A percentile compares a stretch with the other conserved stretches of the same genome.
These are phyloP conservation scores for Xylariaceae sp. DNA, from an alignment of 2,329 filamentous ascomycete species.

Conservation along the genomic window DNA sequence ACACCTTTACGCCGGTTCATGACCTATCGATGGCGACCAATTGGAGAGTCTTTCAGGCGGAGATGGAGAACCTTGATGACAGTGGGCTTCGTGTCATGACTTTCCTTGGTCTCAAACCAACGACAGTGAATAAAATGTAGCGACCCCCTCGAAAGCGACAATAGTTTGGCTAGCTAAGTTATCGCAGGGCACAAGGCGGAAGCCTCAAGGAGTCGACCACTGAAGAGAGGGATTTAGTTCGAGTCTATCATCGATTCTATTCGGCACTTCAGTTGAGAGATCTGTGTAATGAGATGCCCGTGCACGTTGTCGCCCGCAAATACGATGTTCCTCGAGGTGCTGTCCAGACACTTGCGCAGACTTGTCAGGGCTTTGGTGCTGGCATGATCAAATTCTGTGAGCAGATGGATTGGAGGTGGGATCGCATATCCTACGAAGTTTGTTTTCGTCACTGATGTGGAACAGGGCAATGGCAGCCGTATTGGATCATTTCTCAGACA, in stretches of 20 bases:
- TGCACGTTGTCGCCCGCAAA: constrained; percentile 65
- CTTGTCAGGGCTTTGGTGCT: constrained; percentile 72
- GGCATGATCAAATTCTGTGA: constrained; percentile 78
- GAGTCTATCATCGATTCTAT: constrained; percentile 70
- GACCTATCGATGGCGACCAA: constrained; percentile 54
- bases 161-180: constrained; percentile 8
- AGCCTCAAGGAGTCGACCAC: constrained; percentile 58
- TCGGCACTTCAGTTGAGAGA: constrained; percentile 73
- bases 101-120: constrained; percentile 65
- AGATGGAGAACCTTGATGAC: constrained; percentile 67
- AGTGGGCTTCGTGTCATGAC: constrained; percentile 65
- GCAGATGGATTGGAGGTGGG: constrained; percentile 67
- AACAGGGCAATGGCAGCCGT: constrained; percentile 63
- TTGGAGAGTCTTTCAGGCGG: constrained; percentile 68
- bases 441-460: constrained; percentile 4
- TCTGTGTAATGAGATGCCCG: constrained; percentile 70
- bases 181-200: constrained; percentile 60
- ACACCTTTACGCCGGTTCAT: constrained; percentile 72
- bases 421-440: constrained; percentile 3
- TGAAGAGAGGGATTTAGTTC: constrained; percentile 55
- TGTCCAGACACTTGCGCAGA: constrained; percentile 69
- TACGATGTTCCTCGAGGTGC: constrained; percentile 67
- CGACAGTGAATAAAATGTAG: constrained; percentile 62
- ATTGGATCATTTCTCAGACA: constrained; percentile 71
- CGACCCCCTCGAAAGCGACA: constrained; percentile 14